Evolutionary conservation across 2,329 filamentous ascomycete species (phyloP), one percentile per base, ranked within the genome.

Genomic region (Pseudogymnoascus sp.): DNA sequence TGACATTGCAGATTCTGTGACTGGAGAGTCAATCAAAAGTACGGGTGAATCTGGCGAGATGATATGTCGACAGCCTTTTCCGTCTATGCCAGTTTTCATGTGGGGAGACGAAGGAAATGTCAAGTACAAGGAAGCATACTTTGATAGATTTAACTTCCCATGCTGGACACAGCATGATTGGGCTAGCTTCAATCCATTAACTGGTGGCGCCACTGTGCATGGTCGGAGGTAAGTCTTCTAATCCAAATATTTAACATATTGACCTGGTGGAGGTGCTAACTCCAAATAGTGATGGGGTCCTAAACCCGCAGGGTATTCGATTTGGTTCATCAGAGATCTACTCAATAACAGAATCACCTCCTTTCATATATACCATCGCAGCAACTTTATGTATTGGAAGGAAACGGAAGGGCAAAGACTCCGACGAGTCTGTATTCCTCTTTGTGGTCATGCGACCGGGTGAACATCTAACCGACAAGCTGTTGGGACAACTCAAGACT

Each of bases 141-240:
- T 79, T 65, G 74, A 75, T 62, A 69, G 72, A 25, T 79, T 76
- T n/a, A 14, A 47, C 63, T 66, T 74, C 12, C 70, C 72, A 60
- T 70, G 76, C 18, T 78, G 72, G 76, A 74, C 75, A 18, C 77
- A 79, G 64, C 76, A 78, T 62, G 77, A 80, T 63, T 78, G 74
- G 71, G 70, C 77, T 16, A 75, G 72, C 58, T 70, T 69, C 39
- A 77, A 78, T 47, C 74, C 74, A 0, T 60, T 60, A 5, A 79
- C 77, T 0, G 68, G 72, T 1, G 76, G 77, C 0, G 69, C 74
- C 28, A 65, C 73, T 12, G 76, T 79, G 63, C 75, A 76, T 60
- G 77, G 77, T 4, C 67, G 77, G 61, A 39, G 41, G 41, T 64
- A 22, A 25, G 32, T 32, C 22, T 59, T 16, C 22, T 35, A 39